A percentile compares a stretch with the other conserved stretches of the same genome.
These are phyloP conservation scores for Massariosphaeria phaeospora DNA, from an alignment of 495 filamentous ascomycete genomes.

Conservation along the genomic window DNA sequence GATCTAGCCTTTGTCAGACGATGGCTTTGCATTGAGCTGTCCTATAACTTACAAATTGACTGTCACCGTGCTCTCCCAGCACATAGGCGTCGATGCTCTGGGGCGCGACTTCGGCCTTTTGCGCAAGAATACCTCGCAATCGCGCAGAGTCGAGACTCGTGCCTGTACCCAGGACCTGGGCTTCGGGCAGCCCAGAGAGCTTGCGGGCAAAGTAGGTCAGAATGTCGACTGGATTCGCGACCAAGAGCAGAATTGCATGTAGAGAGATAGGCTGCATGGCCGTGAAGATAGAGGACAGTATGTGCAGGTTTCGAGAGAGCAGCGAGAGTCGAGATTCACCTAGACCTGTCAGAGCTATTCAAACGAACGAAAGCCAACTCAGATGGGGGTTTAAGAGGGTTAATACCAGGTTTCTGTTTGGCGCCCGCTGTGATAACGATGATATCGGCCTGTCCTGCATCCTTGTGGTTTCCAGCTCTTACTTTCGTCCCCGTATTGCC, in stretches of 20 bases:
- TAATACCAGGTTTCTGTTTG: conserved; percentile 34
- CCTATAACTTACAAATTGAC: conserved; percentile 37
- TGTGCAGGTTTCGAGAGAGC: conserved; percentile 42
- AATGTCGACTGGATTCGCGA: conserved; percentile 49
- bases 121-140: conserved; percentile 41
- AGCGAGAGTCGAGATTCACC: conserved; percentile 44
- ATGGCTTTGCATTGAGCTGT: background rate
- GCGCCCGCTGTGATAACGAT: conserved; percentile 48
- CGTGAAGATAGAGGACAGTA: conserved; percentile 39
- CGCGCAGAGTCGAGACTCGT: conserved; percentile 43
- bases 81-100: conserved; percentile 42
- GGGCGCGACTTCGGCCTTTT: conserved; percentile 32
- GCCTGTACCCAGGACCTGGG: conserved; percentile 44
- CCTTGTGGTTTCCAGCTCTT: conserved; percentile 38
- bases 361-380: too few species aligned
- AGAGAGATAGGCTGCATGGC: conserved; percentile 41
- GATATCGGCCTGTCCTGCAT: conserved; percentile 46
- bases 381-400: conserved; percentile 1
- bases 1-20: conserved; percentile 5
- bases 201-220: conserved; percentile 43
- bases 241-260: conserved; percentile 43
- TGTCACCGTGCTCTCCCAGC: conserved; percentile 45
- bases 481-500: conserved; percentile 37
- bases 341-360: conserved; percentile 10
- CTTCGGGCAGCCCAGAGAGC: conserved; percentile 38